Evolutionary conservation across 1,139 yeast genomes (phyloP).

Genomic region (Zhuliangozyma parablackwelliae): DNA sequence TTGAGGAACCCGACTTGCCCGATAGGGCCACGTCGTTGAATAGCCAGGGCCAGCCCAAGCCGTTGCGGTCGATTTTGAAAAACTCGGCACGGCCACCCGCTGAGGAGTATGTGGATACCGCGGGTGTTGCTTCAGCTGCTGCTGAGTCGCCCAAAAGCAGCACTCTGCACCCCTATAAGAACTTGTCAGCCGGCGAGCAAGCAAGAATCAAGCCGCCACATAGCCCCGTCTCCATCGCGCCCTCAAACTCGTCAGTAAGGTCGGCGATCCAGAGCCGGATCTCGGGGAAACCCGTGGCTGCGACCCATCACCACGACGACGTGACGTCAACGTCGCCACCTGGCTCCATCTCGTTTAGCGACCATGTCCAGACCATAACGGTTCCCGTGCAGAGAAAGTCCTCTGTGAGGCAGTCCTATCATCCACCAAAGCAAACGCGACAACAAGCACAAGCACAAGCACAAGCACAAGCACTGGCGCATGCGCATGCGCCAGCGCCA

Average conservation of each 20-base stretch:
- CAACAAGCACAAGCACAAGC: constrained; percentile 3
- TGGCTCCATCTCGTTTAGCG: constrained; percentile 36
- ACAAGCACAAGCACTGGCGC: constrained; percentile 1
- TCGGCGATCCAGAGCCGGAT: no score
- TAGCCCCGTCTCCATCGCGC: no score
- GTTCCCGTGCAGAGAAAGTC: constrained; percentile 11
- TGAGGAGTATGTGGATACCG: constrained; percentile 2
- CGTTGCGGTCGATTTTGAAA: constrained; percentile 35
- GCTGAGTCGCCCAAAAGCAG: no score
- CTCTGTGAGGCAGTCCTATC: no score
- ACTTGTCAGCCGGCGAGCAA: no score
- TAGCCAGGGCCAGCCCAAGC: constrained; percentile 15
- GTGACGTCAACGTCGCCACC: constrained; percentile 14
- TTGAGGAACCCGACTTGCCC: constrained; percentile 4
- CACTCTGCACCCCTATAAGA: no score
- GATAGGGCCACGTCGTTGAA: constrained; percentile 8
- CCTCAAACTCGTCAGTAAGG: no score
- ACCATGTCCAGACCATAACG: constrained; percentile 38
- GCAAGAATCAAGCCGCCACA: no score
- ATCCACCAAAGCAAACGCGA: background rate
- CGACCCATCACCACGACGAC: no score
- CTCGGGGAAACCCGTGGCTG: no score
- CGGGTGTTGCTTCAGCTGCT: no score
- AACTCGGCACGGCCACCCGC: constrained; percentile 16
- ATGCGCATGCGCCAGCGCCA: constrained; percentile 1